Conservation (phyloP, 805 yeast species). For the Candida multigemmis region DNA sequence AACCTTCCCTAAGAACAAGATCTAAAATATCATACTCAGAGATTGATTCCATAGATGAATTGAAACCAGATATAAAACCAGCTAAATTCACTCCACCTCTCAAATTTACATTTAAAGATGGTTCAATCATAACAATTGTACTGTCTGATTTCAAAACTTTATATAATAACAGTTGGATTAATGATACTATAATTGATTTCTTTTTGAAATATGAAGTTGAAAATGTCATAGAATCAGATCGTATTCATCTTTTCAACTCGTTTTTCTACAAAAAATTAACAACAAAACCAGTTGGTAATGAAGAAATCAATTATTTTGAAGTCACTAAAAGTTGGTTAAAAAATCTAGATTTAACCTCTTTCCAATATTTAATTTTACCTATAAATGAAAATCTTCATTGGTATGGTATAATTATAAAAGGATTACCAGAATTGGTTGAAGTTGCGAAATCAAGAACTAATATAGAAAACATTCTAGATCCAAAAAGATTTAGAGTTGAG, state of each 20-base stretch:
- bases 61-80: conserved; percentile 15
- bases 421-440: conserved; percentile 30
- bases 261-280: conserved; percentile 70
- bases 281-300: conserved; percentile 9
- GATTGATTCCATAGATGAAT: conserved; percentile 1
- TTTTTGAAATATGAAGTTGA: conserved; percentile 56
- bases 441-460: conserved; percentile 3
- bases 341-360: conserved; percentile 49
- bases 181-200: conserved; percentile 83
- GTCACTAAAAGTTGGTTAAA: conserved; percentile 74
- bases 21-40: no score
- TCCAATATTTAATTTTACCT: conserved; percentile 64
- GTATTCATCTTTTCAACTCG: conserved; percentile 62
- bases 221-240: conserved; percentile 19
- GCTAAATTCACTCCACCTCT: conserved; percentile 38
- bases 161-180: conserved; percentile 77
- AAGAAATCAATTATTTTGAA: conserved; percentile 33
- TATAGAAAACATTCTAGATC: conserved; percentile 1
- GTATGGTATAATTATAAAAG: conserved; percentile 70
- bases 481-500: conserved; percentile 10
- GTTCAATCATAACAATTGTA: conserved; percentile 46
- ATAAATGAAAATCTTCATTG: conserved; percentile 79
- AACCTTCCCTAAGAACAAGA: neutral
- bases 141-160: conserved; percentile 72
- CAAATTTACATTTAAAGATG: conserved; percentile 44